Base-by-base conservation (phyloP, 345 rosid genomes). In the Moricandia arvensis region DNA sequence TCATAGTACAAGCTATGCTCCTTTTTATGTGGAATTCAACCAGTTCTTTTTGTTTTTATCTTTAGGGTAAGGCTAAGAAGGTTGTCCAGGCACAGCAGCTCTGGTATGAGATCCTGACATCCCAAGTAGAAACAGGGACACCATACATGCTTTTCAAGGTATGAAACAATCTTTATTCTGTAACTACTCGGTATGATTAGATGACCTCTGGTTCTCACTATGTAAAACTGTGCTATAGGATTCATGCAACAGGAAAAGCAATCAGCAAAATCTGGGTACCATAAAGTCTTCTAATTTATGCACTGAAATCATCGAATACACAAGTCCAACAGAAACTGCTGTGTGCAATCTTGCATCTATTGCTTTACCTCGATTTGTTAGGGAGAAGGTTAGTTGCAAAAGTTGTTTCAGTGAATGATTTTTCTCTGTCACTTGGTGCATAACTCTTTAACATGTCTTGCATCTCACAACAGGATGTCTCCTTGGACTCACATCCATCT, bases 101-200 rank as follows among this genome's bases (percentile, higher is more conserved):
- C 0, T 94, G 97, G 97, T 89, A 86, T 79, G 97, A 89, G 75
- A 82, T 94, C 47, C 75, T 94, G 77, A 90, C 81, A 62, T 90
- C 98, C 16, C 98, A 94, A 75, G 88, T 94, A n/a, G 98, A 94
- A 83, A 94, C 98, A 43, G 98, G 98, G 47, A 94, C 96, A 11
- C 98, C 98, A 31, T 94, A 94, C 73, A 94, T 94, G 97, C 90
- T 94, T 57, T 94, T 86, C 80, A 94, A 94, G 96, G 98, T 94
- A 70, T 66, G 37, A 9, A 45, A 57, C 30, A 33, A 13, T 35
- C 5, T 0, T 45, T 5, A 0, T 68, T 75, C 21, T n/a, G 10
- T 68, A 7, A 45, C 24, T 21, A 16, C 34, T 29, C 2, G 26
- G 17, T 64, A 9, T 16, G 9, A 15, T 1, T 3, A 5, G 11